Conservation (phyloP, 2,329 filamentous ascomycete genomes). For the Fulvia fulva region DNA sequence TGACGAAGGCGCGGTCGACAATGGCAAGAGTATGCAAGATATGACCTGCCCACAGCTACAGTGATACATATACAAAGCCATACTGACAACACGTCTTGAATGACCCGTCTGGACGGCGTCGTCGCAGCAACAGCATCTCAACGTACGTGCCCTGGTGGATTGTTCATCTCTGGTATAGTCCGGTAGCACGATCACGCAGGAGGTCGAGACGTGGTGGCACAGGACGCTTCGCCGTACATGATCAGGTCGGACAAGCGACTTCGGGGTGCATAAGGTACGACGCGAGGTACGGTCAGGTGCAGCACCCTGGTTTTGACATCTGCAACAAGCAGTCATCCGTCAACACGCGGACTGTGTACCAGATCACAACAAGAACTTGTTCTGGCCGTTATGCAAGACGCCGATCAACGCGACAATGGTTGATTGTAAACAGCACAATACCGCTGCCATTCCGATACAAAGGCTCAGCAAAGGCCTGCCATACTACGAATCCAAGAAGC, state of each 20-base stretch:
- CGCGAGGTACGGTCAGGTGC: neutral
- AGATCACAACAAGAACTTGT: neutral
- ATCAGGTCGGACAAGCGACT: neutral
- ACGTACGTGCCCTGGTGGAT: neutral
- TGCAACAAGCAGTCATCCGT: slow-evolving; percentile 2
- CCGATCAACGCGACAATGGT: neutral
- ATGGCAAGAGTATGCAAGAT: neutral
- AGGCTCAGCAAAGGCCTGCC: neutral
- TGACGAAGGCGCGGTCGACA: neutral
- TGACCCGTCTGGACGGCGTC: neutral
- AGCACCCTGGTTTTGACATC: neutral
- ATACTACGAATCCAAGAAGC: neutral
- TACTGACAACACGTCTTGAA: neutral
- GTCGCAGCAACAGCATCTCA: neutral
- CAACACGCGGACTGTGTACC: neutral
- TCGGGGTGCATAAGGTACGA: neutral
- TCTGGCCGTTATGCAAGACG: neutral
- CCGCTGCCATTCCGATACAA: neutral
- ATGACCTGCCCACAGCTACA: neutral
- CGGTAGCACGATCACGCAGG: neutral
- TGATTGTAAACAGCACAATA: neutral
- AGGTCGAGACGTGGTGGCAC: neutral
- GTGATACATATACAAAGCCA: neutral
- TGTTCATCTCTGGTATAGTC: neutral
- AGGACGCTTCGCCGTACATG: neutral